Base-by-base conservation (phyloP, 805 yeast species). In the Grigorovia jiainica region DNA sequence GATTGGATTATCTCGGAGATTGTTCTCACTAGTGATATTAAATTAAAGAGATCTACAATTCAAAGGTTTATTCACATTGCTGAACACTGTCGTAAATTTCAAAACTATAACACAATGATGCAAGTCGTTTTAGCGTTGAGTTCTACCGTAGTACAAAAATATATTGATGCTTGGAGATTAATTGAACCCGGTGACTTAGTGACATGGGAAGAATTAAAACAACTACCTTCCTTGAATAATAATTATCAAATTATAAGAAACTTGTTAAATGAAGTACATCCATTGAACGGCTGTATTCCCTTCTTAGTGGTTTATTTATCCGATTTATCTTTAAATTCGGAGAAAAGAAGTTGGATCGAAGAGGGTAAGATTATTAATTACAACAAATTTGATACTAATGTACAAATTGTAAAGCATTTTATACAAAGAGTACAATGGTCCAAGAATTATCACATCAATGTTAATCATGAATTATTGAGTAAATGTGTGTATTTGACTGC, bases 1-100 rank as follows among this genome's bases (percentile, higher is more conserved):
- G 86, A 85, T 52, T 90, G 97, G 97, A 79, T 89, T 33, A 78
- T 85, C 27, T 85, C 95, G 0, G 96, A 90, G 64, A 76, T 92
- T 42, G 60, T 87, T 13, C 65, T 90, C 46, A 86, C 95, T 8
- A 70, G 69, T 43, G 66, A 71, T 34, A 67, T 74, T 20, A 68
- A 66, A 3, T 75, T 85, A 49, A 70, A 90, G 49, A 75, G 78
- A 34, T 70, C 76, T 43, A 72, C 89, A 1, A 74, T 89, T n/a
- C 79, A 87, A n/a, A 70, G 90, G 49, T 87, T 84, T 53, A 86
- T 90, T 44, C 95, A 86, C 51, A 66, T 90, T 42, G 97, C 95
- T 0, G 79, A 79, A 43, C 76, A 78, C 50, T 81, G 95, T 58
- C 70, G 71, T 36, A 63, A 64, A 10, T 57, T 82, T 43, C 97